A percentile compares a stretch with the other conserved stretches of the same genome.
Conservation (phyloP, 331 rosid genomes). For the Malus hybrid region DNA sequence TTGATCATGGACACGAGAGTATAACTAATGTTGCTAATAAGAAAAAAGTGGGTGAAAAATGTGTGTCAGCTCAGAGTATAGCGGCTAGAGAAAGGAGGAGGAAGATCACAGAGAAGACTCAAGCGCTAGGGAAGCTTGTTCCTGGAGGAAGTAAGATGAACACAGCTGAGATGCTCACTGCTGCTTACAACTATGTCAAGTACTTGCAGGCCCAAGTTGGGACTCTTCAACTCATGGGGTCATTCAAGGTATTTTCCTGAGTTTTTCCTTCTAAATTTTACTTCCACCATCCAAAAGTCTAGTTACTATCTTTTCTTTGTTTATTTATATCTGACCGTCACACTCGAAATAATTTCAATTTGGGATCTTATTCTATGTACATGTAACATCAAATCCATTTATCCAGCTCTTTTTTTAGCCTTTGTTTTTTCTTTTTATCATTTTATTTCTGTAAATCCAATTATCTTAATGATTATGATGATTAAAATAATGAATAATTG, state of each 20-base stretch:
- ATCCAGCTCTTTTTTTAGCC: no score
- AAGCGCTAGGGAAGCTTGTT: constrained; percentile 62
- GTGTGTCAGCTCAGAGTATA: constrained; percentile 50
- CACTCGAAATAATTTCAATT: no score
- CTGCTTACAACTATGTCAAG: constrained; percentile 66
- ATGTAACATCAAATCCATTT: no score
- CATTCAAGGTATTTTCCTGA: constrained; percentile 14
- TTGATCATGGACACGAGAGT: not conserved
- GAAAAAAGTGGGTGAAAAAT: constrained; percentile 2
- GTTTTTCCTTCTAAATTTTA: not conserved
- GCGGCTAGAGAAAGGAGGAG: constrained; percentile 81
- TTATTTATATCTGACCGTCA: no score
- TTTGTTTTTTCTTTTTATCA: not conserved
- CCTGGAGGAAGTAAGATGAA: constrained; percentile 78
- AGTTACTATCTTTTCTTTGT: not conserved
- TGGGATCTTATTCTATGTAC: no score
- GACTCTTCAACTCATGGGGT: constrained; percentile 35
- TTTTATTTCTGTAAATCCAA: not conserved
- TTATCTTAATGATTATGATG: not conserved
- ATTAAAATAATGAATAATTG: no score
- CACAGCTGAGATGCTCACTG: constrained; percentile 76
- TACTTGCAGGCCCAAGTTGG: constrained; percentile 61
- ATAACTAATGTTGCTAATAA: not conserved
- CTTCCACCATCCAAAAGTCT: not conserved
- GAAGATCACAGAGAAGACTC: constrained; percentile 64